Conservation (phyloP, 2,329 filamentous ascomycete genomes). For the Diaporthe citrichinensis region DNA sequence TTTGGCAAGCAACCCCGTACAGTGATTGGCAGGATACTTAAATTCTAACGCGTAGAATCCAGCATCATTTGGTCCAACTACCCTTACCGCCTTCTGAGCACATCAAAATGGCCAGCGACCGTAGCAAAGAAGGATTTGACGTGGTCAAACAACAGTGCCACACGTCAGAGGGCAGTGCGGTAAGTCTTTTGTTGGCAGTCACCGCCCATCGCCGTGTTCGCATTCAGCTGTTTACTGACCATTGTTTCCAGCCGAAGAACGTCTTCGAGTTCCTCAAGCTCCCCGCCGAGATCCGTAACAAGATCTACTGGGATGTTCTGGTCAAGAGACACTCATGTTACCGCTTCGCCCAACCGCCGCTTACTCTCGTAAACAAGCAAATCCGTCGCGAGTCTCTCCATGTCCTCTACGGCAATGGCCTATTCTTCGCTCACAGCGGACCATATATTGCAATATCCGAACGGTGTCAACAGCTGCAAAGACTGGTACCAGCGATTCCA, state of each 20-base stretch:
- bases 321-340: background rate
- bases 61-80: background rate
- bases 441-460: rapidly evolving
- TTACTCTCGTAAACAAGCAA: background rate
- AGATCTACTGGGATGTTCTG: background rate
- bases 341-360: background rate
- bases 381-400: background rate
- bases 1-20: background rate
- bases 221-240: no score
- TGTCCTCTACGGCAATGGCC: background rate
- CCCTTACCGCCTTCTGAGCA: background rate
- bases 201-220: no score
- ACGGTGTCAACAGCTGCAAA: background rate
- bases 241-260: no score
- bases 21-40: rapidly evolving
- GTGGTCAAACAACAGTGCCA: background rate
- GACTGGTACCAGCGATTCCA: background rate
- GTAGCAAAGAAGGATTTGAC: background rate
- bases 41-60: background rate
- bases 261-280: constrained; percentile 4
- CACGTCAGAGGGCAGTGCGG: background rate
- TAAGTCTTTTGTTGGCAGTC: background rate
- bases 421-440: background rate
- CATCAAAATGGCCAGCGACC: background rate
- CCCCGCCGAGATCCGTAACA: constrained; percentile 8